A percentile compares a stretch with the other conserved stretches of the same genome.
Conservation (phyloP, 2,329 filamentous ascomycete genomes). For the Ascochyta clinopodiicola region DNA sequence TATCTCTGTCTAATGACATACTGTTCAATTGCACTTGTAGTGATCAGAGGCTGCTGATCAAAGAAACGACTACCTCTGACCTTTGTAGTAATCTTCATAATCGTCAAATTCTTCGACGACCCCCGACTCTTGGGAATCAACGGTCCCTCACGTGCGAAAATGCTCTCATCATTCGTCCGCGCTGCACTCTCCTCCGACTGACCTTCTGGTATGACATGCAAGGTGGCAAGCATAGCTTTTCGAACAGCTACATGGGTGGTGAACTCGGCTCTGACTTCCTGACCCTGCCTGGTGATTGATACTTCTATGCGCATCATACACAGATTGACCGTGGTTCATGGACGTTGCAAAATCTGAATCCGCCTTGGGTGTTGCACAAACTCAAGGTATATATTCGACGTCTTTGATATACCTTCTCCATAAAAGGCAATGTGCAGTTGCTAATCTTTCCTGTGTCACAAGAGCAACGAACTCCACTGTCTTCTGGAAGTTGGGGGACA, state of each 20-base stretch:
- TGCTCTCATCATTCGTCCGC: conserved; percentile 23
- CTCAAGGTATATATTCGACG: background rate
- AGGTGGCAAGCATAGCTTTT: conserved; percentile 35
- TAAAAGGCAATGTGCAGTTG: background rate
- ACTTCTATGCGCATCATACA: conserved; percentile 52
- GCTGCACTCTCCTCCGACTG: conserved; percentile 8
- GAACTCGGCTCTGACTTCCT: conserved; percentile 55
- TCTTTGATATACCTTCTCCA: background rate
- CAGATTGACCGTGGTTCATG: conserved; percentile 57
- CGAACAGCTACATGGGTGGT: conserved; percentile 37
- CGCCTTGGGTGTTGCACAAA: conserved; percentile 13
- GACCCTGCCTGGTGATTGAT: conserved; percentile 45
- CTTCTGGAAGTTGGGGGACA: too few relatives aligned
- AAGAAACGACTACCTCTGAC: conserved; percentile 1
- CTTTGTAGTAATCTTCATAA: conserved; percentile 2
- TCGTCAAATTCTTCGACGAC: background rate
- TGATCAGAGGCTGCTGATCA: background rate
- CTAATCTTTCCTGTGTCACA: background rate
- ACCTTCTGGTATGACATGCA: conserved; percentile 51
- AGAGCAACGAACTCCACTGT: too few relatives aligned
- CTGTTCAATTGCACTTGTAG: too few relatives aligned
- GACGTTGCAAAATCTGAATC: conserved; percentile 58
- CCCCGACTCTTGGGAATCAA: background rate
- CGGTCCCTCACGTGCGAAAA: conserved; percentile 7
- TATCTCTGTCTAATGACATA: too few relatives aligned